These are phyloP conservation scores for Artomyces pyxidatus DNA, from an alignment of 768 basidiomycete species.

Conservation along the genomic window DNA sequence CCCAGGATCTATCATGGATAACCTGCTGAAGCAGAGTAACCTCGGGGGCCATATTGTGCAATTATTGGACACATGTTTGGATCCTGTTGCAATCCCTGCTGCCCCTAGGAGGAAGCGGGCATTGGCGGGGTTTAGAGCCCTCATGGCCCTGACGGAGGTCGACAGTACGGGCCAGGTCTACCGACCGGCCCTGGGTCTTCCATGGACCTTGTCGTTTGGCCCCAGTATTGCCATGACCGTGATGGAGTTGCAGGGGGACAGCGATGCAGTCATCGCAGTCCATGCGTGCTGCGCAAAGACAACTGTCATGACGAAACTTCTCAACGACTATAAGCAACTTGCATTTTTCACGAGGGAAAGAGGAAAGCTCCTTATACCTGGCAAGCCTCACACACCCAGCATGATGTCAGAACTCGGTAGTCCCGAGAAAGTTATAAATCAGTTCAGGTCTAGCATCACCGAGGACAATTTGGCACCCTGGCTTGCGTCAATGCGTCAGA, in stretches of 20 bases:
- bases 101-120: background rate
- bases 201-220: constrained; percentile 1
- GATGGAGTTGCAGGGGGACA: background rate
- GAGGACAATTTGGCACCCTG: background rate
- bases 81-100: background rate
- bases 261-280: background rate
- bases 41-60: background rate
- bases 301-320: background rate
- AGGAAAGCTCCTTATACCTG: background rate
- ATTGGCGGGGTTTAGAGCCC: background rate
- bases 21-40: constrained; percentile 2
- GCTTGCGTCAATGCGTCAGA: background rate
- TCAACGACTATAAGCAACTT: background rate
- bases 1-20: background rate
- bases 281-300: background rate
- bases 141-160: background rate
- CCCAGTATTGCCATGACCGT: background rate
- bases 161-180: background rate
- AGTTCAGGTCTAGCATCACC: background rate
- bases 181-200: no score
- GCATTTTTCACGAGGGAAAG: background rate
- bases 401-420: no score
- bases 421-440: background rate
- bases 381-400: background rate
- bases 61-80: constrained; percentile 1